Percentiles rank a stretch among this genome's conserved stretches.
phyloP scores from a whole-genome alignment of 352 stramenopile species.

The Hyaloperonospora arabidopsidis region DNA sequence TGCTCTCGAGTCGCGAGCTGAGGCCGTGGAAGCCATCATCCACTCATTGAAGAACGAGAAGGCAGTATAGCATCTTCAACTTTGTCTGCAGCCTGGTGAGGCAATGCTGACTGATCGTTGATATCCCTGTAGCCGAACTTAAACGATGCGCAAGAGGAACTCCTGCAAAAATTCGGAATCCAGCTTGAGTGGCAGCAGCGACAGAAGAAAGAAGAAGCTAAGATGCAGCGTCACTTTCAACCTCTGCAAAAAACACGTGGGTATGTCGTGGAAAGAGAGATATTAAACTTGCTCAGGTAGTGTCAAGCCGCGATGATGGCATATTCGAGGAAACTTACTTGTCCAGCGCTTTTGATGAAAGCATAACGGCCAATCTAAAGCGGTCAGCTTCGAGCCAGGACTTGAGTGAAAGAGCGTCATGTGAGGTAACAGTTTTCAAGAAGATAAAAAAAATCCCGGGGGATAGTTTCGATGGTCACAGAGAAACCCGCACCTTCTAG shows the following conservation, averaged over 20 bases:
- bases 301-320: conserved; percentile 1
- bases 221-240: conserved; percentile 27
- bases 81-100: not conserved
- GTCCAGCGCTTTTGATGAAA: not conserved
- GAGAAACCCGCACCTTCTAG: conserved; percentile 11
- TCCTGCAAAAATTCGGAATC: conserved; percentile 47
- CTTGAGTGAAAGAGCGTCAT: not conserved
- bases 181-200: conserved; percentile 49
- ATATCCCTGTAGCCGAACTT: conserved; percentile 23
- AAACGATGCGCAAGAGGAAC: conserved; percentile 44
- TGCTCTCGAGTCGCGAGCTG: conserved; percentile 27
- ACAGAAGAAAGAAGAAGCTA: conserved; percentile 31
- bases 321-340: not conserved
- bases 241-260: conserved; percentile 2
- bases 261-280: conserved; percentile 3
- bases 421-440: conserved; percentile 3
- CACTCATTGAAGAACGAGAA: conserved; percentile 37
- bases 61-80: conserved; percentile 10
- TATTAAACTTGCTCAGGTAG: not conserved
- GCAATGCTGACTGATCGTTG: not conserved
- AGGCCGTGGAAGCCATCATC: conserved; percentile 34
- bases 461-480: conserved; percentile 1
- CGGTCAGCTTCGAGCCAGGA: conserved; percentile 6
- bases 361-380: conserved; percentile 10
- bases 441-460: conserved; percentile 14